Conservation (phyloP, 2,329 filamentous ascomycete genomes). For the Pleomassaria siparia region DNA sequence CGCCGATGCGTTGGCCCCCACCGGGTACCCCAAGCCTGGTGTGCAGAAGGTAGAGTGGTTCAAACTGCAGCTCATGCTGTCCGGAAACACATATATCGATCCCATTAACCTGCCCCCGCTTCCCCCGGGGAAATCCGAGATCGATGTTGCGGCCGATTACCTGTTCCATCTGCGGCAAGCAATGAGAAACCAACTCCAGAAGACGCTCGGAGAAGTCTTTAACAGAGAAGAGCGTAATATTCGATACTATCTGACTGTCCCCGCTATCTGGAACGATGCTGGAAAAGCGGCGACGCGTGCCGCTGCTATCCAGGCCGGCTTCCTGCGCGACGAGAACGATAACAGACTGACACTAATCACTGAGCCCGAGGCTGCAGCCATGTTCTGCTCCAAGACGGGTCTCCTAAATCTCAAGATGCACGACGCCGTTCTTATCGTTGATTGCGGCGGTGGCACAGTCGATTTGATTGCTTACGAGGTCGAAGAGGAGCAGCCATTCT, state of each 20-base stretch:
- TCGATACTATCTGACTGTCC: slow-evolving; percentile 96
- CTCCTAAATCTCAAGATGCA: slow-evolving; percentile 96
- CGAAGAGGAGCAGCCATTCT: slow-evolving; percentile 95
- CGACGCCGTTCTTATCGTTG: slow-evolving; percentile 96
- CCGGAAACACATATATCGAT: slow-evolving; percentile 98
- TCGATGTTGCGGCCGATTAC: slow-evolving; percentile 98
- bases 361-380: slow-evolving; percentile 92
- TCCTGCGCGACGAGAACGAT: slow-evolving; percentile 95
- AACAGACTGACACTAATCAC: slow-evolving; percentile 93
- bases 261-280: slow-evolving; percentile 98
- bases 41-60: slow-evolving; percentile 99
- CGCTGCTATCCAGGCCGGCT: slow-evolving; percentile 94
- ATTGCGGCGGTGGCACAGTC: slow-evolving; percentile 97
- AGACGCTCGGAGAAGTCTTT: slow-evolving; percentile 96
- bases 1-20: slow-evolving; percentile 91
- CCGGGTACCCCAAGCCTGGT: slow-evolving; percentile 94
- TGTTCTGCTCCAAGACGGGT: slow-evolving; percentile 97
- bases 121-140: slow-evolving; percentile 96
- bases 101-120: slow-evolving; percentile 97
- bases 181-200: slow-evolving; percentile 93
- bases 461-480: slow-evolving; percentile 99
- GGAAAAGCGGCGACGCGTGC: slow-evolving; percentile 95
- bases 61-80: slow-evolving; percentile 98
- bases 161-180: slow-evolving; percentile 97
- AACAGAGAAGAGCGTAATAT: slow-evolving; percentile 98